A percentile compares a stretch with the other conserved stretches of the same genome.
Conservation (phyloP, 139 green algal species). For the Closterium sp. region DNA sequence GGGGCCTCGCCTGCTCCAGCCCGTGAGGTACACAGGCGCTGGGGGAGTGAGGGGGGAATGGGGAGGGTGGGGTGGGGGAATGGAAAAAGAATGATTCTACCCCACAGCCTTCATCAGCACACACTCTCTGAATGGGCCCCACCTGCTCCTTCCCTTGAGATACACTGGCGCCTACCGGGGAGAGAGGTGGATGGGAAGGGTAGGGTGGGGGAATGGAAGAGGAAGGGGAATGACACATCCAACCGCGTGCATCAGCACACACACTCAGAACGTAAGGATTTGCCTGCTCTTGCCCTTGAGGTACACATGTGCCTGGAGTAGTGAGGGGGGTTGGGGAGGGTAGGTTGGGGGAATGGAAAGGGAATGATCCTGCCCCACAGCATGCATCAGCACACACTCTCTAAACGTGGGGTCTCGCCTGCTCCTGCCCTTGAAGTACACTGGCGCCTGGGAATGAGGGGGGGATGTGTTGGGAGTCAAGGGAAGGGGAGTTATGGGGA, state of each 20-base stretch:
- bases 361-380: constrained; percentile 53
- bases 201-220: neutral
- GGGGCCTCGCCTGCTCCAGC: constrained; percentile 67
- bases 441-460: constrained; percentile 57
- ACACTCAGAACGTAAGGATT: constrained; percentile 79
- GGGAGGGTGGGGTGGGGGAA: too few species aligned
- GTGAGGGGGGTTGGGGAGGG: too few species aligned
- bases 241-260: constrained; percentile 76
- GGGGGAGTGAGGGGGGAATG: neutral
- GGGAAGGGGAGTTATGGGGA: too few species aligned
- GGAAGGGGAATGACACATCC: neutral
- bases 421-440: constrained; percentile 68
- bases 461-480: too few species aligned
- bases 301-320: constrained; percentile 65
- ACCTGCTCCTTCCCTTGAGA: constrained; percentile 61
- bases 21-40: constrained; percentile 70
- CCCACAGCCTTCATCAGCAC: constrained; percentile 77
- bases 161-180: constrained; percentile 63
- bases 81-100: too few species aligned
- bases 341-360: neutral
- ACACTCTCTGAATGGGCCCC: constrained; percentile 75
- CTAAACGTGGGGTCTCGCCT: constrained; percentile 73
- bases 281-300: constrained; percentile 60
- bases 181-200: too few species aligned
- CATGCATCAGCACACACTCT: constrained; percentile 78